Conservation (phyloP, 2,329 filamentous ascomycete genomes). For the Epichloe brachyelytri region DNA sequence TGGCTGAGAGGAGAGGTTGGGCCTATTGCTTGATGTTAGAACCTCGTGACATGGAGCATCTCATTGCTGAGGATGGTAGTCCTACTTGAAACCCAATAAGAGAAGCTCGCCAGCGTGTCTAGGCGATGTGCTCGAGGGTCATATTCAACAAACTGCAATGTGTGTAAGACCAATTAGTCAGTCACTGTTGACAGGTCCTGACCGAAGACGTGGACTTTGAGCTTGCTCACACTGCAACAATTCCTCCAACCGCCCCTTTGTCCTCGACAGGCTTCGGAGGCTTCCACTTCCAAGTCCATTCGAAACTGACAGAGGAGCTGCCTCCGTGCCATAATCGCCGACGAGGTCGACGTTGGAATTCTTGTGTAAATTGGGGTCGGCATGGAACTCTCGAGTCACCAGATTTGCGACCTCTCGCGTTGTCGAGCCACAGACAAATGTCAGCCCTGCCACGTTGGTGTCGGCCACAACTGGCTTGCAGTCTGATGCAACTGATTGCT, state of each 20-base stretch:
- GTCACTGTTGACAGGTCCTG: background rate
- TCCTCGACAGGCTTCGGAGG: constrained; percentile 75
- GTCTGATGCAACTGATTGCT: constrained; percentile 33
- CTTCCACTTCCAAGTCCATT: constrained; percentile 96
- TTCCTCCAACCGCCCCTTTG: constrained; percentile 89
- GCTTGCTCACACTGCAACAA: constrained; percentile 59
- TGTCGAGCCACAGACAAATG: constrained; percentile 81
- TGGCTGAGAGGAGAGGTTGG: constrained; percentile 33
- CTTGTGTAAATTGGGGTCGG: constrained; percentile 93
- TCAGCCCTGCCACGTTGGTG: constrained; percentile 75
- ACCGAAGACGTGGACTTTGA: background rate
- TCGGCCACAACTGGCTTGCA: constrained; percentile 41
- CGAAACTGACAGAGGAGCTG: constrained; percentile 72
- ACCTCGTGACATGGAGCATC: background rate
- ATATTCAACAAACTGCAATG: constrained; percentile 83
- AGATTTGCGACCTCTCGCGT: constrained; percentile 82
- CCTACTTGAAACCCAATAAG: constrained; percentile 84
- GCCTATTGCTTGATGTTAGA: constrained; percentile 22
- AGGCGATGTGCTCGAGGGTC: constrained; percentile 84
- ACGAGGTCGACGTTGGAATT: constrained; percentile 91
- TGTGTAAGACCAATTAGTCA: background rate
- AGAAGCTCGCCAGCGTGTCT: constrained; percentile 81
- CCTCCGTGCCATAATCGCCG: constrained; percentile 84
- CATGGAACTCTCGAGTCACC: constrained; percentile 89
- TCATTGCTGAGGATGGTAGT: background rate